Percentiles rank a stretch among this genome's conserved stretches.
These are phyloP conservation scores for Saccharomyces kudriavzevii DNA, from an alignment of 805 yeast species.

Conservation along the genomic window DNA sequence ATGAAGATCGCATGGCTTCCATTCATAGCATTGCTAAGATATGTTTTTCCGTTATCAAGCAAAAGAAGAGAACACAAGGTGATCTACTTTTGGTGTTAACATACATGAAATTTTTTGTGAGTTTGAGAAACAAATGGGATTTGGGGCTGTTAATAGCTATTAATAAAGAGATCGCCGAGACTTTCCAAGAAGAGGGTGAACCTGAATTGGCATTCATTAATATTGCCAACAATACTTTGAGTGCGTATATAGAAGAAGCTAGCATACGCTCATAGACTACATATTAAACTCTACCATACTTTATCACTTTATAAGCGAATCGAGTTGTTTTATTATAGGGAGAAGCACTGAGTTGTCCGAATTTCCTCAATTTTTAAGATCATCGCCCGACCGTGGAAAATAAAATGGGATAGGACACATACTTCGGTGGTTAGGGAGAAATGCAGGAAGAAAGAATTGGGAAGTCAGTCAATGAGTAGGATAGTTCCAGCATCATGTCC, in stretches of 20 bases:
- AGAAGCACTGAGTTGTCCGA: not conserved
- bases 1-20: conserved; percentile 34
- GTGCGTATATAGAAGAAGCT: not conserved
- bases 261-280: not conserved
- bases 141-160: conserved; percentile 24
- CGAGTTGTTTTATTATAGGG: not conserved
- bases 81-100: conserved; percentile 33
- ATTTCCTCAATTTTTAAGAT: not conserved
- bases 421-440: not conserved
- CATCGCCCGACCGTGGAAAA: not conserved
- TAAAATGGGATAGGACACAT: not conserved
- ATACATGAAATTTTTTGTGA: conserved; percentile 46
- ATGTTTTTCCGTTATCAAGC: conserved; percentile 28
- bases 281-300: not conserved
- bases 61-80: conserved; percentile 3
- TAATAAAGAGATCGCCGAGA: conserved; percentile 23
- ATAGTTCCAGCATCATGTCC: not conserved
- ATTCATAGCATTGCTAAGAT: conserved; percentile 37
- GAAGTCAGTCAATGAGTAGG: not conserved
- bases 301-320: not conserved
- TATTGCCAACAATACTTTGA: conserved; percentile 22
- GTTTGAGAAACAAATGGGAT: conserved; percentile 30
- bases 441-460: not conserved
- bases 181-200: conserved; percentile 15
- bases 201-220: conserved; percentile 25